Conservation (phyloP, 352 stramenopile genomes). For the Pythium scleroteichum region DNA sequence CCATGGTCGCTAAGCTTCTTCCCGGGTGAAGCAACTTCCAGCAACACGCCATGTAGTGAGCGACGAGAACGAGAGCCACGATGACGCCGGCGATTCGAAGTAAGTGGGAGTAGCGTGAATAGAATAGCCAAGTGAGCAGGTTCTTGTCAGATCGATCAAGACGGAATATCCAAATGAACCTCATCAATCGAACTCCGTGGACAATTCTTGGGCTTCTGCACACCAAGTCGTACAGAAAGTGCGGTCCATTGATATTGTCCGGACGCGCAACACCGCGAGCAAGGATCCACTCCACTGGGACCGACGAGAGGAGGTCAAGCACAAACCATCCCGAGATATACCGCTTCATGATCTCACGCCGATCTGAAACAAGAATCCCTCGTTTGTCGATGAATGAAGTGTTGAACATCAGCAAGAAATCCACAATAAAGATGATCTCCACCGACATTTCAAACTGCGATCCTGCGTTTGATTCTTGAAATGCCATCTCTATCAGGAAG, state of each 20-base stretch:
- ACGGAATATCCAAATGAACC: conserved; percentile 28
- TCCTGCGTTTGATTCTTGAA: too few species aligned
- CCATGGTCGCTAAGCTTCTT: too few species aligned
- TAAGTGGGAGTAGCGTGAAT: conserved; percentile 54
- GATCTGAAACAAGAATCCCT: conserved; percentile 32
- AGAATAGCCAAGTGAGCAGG: conserved; percentile 44
- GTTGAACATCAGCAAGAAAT: conserved; percentile 51
- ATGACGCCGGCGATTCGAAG: conserved; percentile 46
- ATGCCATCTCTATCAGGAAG: not conserved
- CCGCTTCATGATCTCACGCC: conserved; percentile 34
- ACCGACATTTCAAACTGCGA: not conserved
- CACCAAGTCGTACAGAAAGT: conserved; percentile 2
- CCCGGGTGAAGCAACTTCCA: conserved; percentile 26
- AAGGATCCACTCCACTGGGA: conserved; percentile 17
- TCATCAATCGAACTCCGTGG: conserved; percentile 35
- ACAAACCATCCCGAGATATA: conserved; percentile 37
- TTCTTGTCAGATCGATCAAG: conserved; percentile 13
- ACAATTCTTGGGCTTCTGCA: conserved; percentile 25
- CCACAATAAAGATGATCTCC: conserved; percentile 33
- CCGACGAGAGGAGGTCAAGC: conserved; percentile 17
- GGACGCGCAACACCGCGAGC: not conserved
- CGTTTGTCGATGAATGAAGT: conserved; percentile 43
- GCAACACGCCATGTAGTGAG: conserved; percentile 52
- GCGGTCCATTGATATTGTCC: not conserved
- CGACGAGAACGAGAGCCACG: conserved; percentile 39